Evolutionary conservation across 805 yeast species (phyloP), one percentile per base, ranked within the genome.

Genomic region (Starmerella roubikii): DNA sequence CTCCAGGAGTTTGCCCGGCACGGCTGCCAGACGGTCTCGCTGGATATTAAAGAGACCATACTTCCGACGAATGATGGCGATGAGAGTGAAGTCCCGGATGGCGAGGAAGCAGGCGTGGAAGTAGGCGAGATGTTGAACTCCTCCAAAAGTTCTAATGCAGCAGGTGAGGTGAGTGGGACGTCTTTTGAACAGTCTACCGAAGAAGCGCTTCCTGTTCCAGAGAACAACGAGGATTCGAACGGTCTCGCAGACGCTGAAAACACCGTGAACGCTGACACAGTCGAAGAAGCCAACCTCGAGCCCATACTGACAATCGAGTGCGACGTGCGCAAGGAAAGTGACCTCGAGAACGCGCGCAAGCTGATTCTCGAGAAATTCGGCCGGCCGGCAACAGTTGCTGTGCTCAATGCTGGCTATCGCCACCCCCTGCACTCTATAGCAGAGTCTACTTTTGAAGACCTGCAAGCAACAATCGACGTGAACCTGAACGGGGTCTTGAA

Each of bases 341-440:
- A 68, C 16, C 68, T 85, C 6, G 48, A 55, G 17, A 51, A 52
- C 3, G 53, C 65, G 28, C 67, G 68, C 5, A 52, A 53, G 6
- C 41, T 34, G 9, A 70, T 85, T 23, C 52, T 51, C 25, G 34
- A 52, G n/a, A 67, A 66, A 24, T 49, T 72, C 31, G 93, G 93
- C 0, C 49, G 45, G 22, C 20, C 49, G 0, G 76, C 81, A 1
- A 69, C 85, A 0, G 65, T 85, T 1, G 59, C 88, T 13, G 68
- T 88, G 36, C 86, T 86, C 57, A 86, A 88, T 56, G 97, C 96
- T 0, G 97, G 83, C 0, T 68, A 84, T 8, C 48, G 54, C 8
- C 35, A 40, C 4, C 42, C 41, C 7, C 18, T 45, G 37, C 34
- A 32, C 26, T 17, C 50, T 1, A 34, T 52, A 3, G 48, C 72